Evolutionary conservation across 2,329 filamentous ascomycete genomes (phyloP).

Genomic region (Sporothrix protearum): DNA sequence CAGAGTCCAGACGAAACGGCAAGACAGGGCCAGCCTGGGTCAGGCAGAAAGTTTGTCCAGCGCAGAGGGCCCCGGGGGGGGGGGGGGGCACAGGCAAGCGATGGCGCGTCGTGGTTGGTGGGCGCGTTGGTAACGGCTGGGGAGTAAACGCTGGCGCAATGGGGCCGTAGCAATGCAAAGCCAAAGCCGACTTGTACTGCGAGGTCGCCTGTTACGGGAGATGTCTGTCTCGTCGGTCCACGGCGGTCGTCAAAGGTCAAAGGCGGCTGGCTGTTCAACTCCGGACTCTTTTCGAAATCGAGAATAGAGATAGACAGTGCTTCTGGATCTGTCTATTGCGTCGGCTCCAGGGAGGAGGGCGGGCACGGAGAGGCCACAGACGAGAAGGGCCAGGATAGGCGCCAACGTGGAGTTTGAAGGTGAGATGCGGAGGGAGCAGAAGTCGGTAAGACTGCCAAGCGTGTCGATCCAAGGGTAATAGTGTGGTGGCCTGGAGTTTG

Average conservation of each 20-base stretch:
- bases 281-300: too few species aligned
- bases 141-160: not conserved
- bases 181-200: too few species aligned
- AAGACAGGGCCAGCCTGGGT: conserved; percentile 1
- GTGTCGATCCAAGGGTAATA: not conserved
- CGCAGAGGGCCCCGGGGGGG: not conserved
- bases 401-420: not conserved
- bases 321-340: not conserved
- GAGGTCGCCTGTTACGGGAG: not conserved
- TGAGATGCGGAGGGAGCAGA: not conserved
- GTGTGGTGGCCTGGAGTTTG: not conserved
- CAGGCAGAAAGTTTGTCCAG: conserved; percentile 2
- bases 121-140: conserved; percentile 22
- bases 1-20: not conserved
- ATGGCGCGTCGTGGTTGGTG: conserved; percentile 27
- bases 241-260: not conserved
- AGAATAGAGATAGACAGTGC: not conserved
- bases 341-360: not conserved
- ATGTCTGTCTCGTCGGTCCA: not conserved
- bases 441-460: conserved; percentile 2
- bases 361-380: not conserved
- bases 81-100: not conserved
- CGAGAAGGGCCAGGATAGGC: not conserved
- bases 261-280: not conserved
- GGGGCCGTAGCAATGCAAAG: conserved; percentile 14